These are phyloP conservation scores for Irpex sp. DNA, from an alignment of 1,284 basidiomycete species.

Conservation along the genomic window DNA sequence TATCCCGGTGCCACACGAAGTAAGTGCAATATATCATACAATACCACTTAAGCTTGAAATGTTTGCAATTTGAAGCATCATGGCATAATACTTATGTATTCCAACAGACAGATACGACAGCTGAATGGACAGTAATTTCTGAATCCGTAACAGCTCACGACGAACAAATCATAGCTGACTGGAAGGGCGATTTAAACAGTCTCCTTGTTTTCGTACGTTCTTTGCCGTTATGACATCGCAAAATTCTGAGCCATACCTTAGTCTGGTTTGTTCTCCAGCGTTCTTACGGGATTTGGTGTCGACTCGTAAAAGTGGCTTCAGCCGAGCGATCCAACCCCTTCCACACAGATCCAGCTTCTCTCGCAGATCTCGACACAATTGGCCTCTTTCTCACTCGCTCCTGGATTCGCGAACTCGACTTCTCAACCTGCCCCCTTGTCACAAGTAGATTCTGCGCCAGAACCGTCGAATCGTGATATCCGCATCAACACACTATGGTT, in stretches of 20 bases:
- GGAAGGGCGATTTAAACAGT: conserved; percentile 11
- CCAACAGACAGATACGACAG: not conserved
- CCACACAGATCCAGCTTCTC: conserved; percentile 2
- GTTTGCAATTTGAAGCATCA: too few species aligned
- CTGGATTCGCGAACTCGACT: conserved; percentile 6
- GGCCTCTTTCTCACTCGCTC: conserved; percentile 1
- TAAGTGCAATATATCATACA: too few species aligned
- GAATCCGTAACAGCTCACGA: conserved; percentile 1
- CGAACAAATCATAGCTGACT: conserved; percentile 5
- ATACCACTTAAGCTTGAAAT: too few species aligned
- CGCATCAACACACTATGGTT: conserved; percentile 8
- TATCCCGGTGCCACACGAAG: too few species aligned
- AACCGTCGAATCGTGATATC: not conserved
- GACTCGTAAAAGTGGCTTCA: conserved; percentile 8
- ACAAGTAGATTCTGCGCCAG: not conserved
- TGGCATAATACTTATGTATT: too few species aligned
- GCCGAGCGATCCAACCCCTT: not conserved
- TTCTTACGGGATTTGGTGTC: conserved; percentile 9
- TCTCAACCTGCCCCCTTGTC: not conserved
- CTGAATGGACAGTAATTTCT: conserved; percentile 6
- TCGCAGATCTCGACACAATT: conserved; percentile 9
- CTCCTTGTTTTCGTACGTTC: conserved; percentile 12
- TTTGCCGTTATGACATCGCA: not conserved
- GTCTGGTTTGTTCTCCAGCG: conserved; percentile 12
- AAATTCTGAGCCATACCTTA: not conserved